Percentiles rank a stretch among this genome's conserved stretches.
phyloP scores from a whole-genome alignment of 306 rosid genomes.

The Pachyrhizus erosus region DNA sequence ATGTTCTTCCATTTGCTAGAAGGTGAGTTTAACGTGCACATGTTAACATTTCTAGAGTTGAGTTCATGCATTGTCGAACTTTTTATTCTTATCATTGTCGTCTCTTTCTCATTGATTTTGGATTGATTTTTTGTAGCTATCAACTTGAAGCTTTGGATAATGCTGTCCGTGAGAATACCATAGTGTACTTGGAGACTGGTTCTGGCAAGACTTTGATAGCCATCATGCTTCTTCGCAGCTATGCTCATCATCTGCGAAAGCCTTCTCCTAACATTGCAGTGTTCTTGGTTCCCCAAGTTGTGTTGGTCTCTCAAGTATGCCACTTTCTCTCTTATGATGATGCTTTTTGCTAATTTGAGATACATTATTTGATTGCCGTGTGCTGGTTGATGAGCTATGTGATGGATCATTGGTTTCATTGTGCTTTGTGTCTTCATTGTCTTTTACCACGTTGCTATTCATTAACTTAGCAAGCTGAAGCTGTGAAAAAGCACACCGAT shows the following conservation, averaged over 20 bases:
- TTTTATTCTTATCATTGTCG: neutral
- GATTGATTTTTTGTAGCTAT: conserved; percentile 58
- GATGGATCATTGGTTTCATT: neutral
- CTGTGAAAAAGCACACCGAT: conserved; percentile 67
- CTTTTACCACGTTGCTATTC: neutral
- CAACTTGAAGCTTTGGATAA: conserved; percentile 80
- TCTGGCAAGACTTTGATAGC: conserved; percentile 93
- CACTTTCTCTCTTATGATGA: neutral
- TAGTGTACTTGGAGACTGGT: conserved; percentile 87
- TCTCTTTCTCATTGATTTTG: neutral
- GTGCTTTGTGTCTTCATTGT: neutral
- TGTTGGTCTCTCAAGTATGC: conserved; percentile 77
- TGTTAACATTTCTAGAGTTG: neutral
- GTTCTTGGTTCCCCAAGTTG: conserved; percentile 88
- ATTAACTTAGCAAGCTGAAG: conserved; percentile 74
- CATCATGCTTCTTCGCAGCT: conserved; percentile 84
- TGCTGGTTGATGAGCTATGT: neutral
- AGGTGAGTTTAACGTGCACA: conserved; percentile 45
- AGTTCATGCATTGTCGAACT: neutral
- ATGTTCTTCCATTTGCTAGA: conserved; percentile 77
- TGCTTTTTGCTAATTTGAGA: conserved; percentile 13
- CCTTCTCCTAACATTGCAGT: conserved; percentile 71
- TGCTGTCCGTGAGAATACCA: conserved; percentile 66
- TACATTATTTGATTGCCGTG: neutral
- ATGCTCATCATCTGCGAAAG: conserved; percentile 69